A percentile compares a stretch with the other conserved stretches of the same genome.
These are phyloP conservation scores for Jamesozyma gamospora DNA, from an alignment of 805 yeast genomes.

Conservation along the genomic window DNA sequence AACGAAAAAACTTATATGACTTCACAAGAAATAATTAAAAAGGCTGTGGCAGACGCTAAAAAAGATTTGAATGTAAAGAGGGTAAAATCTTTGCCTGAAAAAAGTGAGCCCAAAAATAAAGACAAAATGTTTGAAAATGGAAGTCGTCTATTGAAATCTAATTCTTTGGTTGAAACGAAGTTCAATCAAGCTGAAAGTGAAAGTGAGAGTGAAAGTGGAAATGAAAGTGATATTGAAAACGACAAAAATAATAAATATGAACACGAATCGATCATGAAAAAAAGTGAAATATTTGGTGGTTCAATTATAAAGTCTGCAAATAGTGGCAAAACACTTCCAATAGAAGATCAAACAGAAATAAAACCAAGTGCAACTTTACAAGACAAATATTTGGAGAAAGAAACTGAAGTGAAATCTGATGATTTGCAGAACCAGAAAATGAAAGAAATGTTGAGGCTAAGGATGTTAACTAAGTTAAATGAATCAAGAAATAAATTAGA, in stretches of 20 bases:
- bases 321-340: too few relatives aligned
- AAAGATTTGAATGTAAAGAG: background rate
- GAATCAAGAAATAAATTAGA: constrained; percentile 23
- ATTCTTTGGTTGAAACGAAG: too few relatives aligned
- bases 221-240: background rate
- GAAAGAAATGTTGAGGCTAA: constrained; percentile 4
- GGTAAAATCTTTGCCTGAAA: background rate
- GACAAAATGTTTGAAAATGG: background rate
- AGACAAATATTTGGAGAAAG: too few relatives aligned
- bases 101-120: too few relatives aligned
- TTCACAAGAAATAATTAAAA: constrained; percentile 1
- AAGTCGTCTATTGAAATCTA: too few relatives aligned
- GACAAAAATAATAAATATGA: background rate
- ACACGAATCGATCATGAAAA: background rate
- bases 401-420: background rate
- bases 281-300: background rate
- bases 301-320: too few relatives aligned
- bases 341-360: too few relatives aligned
- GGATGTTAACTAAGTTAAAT: constrained; percentile 39
- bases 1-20: background rate
- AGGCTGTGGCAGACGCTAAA: constrained; percentile 1
- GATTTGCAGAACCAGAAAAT: background rate
- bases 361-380: too few relatives aligned
- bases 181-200: too few relatives aligned
- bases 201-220: too few relatives aligned